Evolutionary conservation across 768 basidiomycete genomes (phyloP).

Genomic region (Termitomyces titanicus): DNA sequence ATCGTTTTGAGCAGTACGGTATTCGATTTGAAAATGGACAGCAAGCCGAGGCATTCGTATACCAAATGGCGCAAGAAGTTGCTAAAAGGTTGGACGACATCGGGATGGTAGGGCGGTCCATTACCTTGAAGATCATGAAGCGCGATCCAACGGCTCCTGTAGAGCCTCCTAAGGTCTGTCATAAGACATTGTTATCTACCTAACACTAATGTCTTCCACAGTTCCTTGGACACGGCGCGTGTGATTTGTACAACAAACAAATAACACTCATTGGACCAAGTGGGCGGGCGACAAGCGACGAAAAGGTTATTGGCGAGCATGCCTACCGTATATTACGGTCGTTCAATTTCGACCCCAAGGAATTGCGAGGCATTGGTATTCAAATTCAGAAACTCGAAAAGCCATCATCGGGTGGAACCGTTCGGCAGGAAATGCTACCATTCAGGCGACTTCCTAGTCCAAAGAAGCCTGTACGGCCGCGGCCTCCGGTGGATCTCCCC

Average conservation of each 20-base stretch:
- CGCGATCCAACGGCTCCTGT: constrained; percentile 82
- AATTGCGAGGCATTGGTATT: constrained; percentile 89
- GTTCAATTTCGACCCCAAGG: constrained; percentile 76
- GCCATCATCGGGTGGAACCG: constrained; percentile 23
- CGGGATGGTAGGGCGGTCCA: constrained; percentile 63
- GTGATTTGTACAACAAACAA: constrained; percentile 80
- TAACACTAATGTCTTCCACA: constrained; percentile 23
- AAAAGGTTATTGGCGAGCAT: constrained; percentile 65
- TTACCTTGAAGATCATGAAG: constrained; percentile 89
- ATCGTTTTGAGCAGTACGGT: constrained; percentile 63
- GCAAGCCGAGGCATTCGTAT: constrained; percentile 78
- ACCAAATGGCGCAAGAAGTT: constrained; percentile 76
- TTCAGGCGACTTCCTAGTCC: constrained; percentile 37
- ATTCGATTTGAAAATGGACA: constrained; percentile 86
- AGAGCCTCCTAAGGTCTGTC: constrained; percentile 82
- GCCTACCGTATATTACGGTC: constrained; percentile 73
- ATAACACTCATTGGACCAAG: constrained; percentile 51
- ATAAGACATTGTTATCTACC: not conserved
- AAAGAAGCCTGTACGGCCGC: constrained; percentile 11
- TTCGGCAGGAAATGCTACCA: constrained; percentile 53
- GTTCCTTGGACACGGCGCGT: constrained; percentile 91
- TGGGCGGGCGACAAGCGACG: constrained; percentile 72
- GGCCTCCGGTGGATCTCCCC: constrained; percentile 4
- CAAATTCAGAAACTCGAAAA: constrained; percentile 87
- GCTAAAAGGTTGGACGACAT: constrained; percentile 64